Base-by-base conservation (phyloP, 2,329 filamentous ascomycete genomes). In the Daldinia eschscholtzii region DNA sequence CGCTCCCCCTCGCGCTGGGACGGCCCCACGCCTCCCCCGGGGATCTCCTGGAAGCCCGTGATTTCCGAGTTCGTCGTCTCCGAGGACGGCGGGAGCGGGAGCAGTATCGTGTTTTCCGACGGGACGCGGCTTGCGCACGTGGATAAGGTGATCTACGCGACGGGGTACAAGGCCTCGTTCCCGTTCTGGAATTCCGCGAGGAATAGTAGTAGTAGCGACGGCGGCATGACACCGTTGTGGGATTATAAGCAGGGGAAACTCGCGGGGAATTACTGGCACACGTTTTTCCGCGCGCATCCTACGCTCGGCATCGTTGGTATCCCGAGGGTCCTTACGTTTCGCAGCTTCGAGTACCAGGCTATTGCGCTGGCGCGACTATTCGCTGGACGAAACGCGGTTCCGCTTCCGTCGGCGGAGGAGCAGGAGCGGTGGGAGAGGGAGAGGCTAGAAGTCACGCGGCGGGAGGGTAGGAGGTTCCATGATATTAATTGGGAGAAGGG, bases 341-440 rank as follows among this genome's bases (percentile, higher is more conserved):
- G 86, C 6, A 84, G 83, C 39, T 87, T 87, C 67, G 86, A 88
- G 73, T 88, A 88, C 67, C 86, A 88, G 73, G 85, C 84, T 1
- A 78, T 87, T 44, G 85, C 86, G 1, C 75, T 88, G 0, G 85
- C 86, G 2, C 79, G 86, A 1, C 71, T 86, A 0, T 87, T 83
- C 71, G 77, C 85, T 0, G 79, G 79, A 0, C 77, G 85, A 13
- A 81, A 83, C 33, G 72, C 79, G 0, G 63, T 71, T 0, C 55
- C 78, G 2, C 78, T 87, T 3, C 85, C 85, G 0, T 58, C 79
- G 0, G n/a, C 75, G 0, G 67, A 73, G 1, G 79, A 83, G 59
- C 83, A 85, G 71, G 67, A 76, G 39, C 68, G 64, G n/a, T 88
- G 86, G 86, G 86, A 88, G 67, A 62, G 42, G 3, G 72, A 81